phyloP scores from a whole-genome alignment of 2,329 filamentous ascomycete genomes.

The Sclerotinia subarctica region DNA sequence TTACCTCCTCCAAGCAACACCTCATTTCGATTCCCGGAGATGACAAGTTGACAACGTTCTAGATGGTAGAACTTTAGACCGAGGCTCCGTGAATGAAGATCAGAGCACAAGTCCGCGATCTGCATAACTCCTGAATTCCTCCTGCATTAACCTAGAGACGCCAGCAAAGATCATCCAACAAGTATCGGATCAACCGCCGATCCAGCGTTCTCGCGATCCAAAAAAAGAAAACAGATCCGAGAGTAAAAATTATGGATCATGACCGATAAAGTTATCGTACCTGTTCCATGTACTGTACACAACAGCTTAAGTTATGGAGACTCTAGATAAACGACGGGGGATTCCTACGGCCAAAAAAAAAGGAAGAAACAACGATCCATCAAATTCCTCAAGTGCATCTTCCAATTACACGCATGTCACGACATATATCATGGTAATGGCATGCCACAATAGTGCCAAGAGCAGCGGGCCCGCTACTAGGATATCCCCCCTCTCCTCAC shows the following conservation, averaged over 20 bases:
- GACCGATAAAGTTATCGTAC: no score
- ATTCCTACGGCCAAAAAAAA: background rate
- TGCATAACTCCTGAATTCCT: background rate
- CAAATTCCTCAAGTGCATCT: background rate
- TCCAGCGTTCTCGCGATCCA: background rate
- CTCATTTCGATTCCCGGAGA: no score
- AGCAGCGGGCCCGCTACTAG: background rate
- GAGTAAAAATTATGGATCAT: background rate
- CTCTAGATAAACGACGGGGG: background rate
- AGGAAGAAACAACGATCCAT: no score
- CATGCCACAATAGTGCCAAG: background rate
- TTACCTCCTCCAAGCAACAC: no score
- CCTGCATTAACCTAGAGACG: background rate
- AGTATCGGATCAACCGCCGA: background rate
- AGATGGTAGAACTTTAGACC: background rate
- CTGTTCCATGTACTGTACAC: background rate
- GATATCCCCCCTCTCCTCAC: background rate
- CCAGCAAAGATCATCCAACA: slow-evolving; percentile 1
- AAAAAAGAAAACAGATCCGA: background rate
- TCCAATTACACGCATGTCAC: background rate
- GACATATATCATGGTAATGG: background rate
- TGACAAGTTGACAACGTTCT: no score
- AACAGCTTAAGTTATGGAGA: background rate
- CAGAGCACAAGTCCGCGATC: background rate
- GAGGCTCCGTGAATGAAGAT: background rate